Conservation (phyloP, 2,329 filamentous ascomycete genomes). For the Paracoccidioides brasiliensis region DNA sequence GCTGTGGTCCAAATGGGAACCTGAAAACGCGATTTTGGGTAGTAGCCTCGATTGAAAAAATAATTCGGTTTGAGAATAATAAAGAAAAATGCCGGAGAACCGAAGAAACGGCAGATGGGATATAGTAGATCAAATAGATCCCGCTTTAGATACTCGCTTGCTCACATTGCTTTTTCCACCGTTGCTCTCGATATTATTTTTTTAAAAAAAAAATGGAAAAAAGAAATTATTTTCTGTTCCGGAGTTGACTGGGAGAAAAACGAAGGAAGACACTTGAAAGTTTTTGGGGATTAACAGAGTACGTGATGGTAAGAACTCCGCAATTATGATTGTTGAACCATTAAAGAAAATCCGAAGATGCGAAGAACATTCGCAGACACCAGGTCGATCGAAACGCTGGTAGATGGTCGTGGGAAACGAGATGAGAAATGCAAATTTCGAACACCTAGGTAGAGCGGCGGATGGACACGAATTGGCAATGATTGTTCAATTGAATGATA, state of each 20-base stretch:
- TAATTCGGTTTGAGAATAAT: background rate
- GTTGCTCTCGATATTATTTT: background rate
- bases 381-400: too few species aligned
- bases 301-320: too few species aligned
- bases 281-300: too few species aligned
- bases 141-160: conserved; percentile 1
- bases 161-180: background rate
- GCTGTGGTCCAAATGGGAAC: background rate
- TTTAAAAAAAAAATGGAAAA: background rate
- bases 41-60: background rate
- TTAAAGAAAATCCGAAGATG: too few species aligned
- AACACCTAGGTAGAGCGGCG: too few species aligned
- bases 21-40: background rate
- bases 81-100: conserved; percentile 7
- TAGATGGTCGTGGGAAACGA: too few species aligned
- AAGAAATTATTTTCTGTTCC: background rate
- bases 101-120: conserved; percentile 11
- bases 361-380: too few species aligned
- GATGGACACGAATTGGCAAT: too few species aligned
- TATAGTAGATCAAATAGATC: background rate
- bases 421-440: too few species aligned
- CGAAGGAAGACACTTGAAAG: too few species aligned
- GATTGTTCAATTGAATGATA: background rate
- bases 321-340: too few species aligned
- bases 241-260: background rate